A percentile compares a stretch with the other conserved stretches of the same genome.
Evolutionary conservation across 169 alveolate genomes (phyloP).

Genomic region (Eimeria maxima): DNA sequence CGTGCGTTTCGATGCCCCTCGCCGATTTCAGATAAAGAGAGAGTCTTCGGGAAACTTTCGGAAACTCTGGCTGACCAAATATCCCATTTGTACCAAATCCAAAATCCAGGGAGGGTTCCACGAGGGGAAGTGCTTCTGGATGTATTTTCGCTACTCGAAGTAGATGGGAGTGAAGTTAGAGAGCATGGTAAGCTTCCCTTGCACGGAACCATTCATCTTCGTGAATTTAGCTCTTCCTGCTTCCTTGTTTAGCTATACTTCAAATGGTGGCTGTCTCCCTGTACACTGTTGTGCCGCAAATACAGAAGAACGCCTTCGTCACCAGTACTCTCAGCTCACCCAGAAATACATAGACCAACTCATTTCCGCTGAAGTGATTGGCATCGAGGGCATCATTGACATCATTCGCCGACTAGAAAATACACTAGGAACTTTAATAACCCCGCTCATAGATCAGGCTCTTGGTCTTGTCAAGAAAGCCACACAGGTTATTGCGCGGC

Average conservation of each 20-base stretch:
- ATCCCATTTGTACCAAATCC: conserved; percentile 32
- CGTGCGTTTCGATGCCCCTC: not conserved
- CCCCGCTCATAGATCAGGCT: conserved; percentile 64
- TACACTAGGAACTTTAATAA: conserved; percentile 18
- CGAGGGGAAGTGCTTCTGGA: conserved; percentile 65
- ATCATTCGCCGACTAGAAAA: conserved; percentile 57
- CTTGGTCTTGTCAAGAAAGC: conserved; percentile 57
- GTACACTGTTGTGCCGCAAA: not conserved
- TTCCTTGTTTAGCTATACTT: not conserved
- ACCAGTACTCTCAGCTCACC: conserved; percentile 62
- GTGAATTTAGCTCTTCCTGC: not conserved
- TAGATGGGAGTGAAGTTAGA: conserved; percentile 50
- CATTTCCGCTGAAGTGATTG: conserved; percentile 48
- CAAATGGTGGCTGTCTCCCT: not conserved
- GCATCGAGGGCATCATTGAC: conserved; percentile 47
- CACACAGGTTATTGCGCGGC: conserved; percentile 7
- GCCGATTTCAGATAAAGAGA: conserved; percentile 42
- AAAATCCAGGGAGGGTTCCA: conserved; percentile 71
- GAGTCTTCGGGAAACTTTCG: conserved; percentile 65
- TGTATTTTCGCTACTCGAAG: conserved; percentile 29
- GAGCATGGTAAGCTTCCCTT: not conserved
- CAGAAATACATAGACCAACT: conserved; percentile 70
- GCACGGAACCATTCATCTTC: not conserved
- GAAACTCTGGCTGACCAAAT: conserved; percentile 37
- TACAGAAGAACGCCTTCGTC: conserved; percentile 68